phyloP scores from a whole-genome alignment of 1,284 basidiomycete species.

The Somion occarium region DNA sequence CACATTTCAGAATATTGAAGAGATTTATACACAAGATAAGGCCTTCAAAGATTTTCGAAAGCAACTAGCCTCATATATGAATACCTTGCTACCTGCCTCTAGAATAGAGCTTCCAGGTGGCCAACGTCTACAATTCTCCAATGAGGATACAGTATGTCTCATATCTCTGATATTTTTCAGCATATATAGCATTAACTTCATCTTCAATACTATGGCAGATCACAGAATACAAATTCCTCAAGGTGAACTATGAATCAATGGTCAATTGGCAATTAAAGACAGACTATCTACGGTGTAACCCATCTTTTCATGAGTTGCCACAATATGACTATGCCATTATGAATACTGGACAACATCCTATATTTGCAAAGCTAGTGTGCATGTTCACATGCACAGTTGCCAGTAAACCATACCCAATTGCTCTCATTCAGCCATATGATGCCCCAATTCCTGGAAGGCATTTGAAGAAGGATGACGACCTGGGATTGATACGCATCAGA shows the following conservation, averaged over 20 bases:
- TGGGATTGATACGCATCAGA: conserved; percentile 20
- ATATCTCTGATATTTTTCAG: conserved; percentile 1
- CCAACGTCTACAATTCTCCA: background rate
- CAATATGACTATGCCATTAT: conserved; percentile 24
- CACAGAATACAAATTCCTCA: conserved; percentile 16
- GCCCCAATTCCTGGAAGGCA: conserved; percentile 4
- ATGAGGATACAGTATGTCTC: background rate
- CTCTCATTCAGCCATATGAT: conserved; percentile 23
- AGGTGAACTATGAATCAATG: conserved; percentile 23
- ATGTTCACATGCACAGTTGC: conserved; percentile 19
- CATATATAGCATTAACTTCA: background rate
- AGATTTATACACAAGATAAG: background rate
- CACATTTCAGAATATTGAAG: background rate
- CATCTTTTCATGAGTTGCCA: conserved; percentile 18
- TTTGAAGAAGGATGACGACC: conserved; percentile 17
- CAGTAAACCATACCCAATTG: conserved; percentile 14
- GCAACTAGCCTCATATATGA: conserved; percentile 1
- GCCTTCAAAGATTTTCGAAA: conserved; percentile 10
- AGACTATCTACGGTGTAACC: conserved; percentile 24
- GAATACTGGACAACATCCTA: conserved; percentile 8
- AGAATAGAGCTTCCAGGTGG: background rate
- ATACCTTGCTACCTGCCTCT: background rate
- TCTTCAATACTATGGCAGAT: conserved; percentile 3
- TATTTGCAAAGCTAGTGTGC: conserved; percentile 19
- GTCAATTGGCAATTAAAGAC: conserved; percentile 21